Evolutionary conservation across 495 filamentous ascomycete genomes (phyloP).

Genomic region (Lasiosphaeria ovina): DNA sequence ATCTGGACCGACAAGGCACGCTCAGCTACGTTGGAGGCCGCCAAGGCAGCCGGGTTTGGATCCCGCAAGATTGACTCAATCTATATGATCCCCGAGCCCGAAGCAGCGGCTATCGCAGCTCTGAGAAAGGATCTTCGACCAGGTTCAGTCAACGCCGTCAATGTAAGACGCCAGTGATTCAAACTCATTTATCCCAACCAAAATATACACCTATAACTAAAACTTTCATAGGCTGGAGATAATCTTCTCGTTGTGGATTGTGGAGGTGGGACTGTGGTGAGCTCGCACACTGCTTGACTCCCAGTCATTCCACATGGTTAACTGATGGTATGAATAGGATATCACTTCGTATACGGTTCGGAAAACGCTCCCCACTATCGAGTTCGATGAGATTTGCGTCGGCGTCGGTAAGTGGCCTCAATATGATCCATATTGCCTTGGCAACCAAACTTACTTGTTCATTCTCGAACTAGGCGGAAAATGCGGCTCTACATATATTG

Average conservation of each 20-base stretch:
- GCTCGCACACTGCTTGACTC: neutral
- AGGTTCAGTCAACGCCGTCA: neutral
- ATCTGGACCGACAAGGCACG: slow-evolving; percentile 1
- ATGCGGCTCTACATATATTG: neutral
- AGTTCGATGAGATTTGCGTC: neutral
- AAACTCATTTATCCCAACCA: too few species aligned
- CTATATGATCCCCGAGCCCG: neutral
- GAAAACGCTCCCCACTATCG: neutral
- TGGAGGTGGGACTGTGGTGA: neutral
- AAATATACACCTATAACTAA: too few species aligned
- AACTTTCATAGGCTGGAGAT: neutral
- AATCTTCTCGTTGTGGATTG: neutral
- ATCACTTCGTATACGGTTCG: neutral
- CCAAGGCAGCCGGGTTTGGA: neutral
- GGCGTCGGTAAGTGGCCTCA: neutral
- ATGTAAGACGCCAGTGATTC: neutral
- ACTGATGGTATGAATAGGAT: neutral
- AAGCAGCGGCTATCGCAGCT: slow-evolving; percentile 1
- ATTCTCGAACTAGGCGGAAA: neutral
- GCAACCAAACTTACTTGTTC: neutral
- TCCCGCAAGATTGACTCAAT: neutral
- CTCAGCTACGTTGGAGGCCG: neutral
- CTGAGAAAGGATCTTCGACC: neutral
- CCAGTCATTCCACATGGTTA: neutral
- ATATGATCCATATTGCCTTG: neutral